Conservation (phyloP, 2,329 filamentous ascomycete species). For the Cytospora piceicola region DNA sequence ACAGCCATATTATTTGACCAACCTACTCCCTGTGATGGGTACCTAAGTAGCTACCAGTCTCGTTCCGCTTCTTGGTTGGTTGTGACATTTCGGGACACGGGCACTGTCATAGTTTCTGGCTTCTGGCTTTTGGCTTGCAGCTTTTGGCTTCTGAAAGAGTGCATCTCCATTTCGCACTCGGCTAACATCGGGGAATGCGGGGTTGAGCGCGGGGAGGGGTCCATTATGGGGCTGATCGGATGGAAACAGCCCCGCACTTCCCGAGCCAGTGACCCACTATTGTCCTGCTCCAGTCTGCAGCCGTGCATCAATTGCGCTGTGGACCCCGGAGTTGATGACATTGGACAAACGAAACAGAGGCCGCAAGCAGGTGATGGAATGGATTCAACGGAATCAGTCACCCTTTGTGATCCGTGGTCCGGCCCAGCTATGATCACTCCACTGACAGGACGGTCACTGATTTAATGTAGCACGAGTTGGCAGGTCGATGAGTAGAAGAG, state of each 20-base stretch:
- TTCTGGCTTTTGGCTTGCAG: background rate
- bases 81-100: constrained; percentile 17
- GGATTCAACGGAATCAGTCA: too few species aligned
- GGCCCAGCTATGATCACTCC: background rate
- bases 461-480: background rate
- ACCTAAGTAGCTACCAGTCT: background rate
- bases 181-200: constrained; percentile 31
- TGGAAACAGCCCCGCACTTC: constrained; percentile 25
- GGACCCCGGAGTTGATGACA: background rate
- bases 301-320: background rate
- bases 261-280: background rate
- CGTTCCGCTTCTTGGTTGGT: constrained; percentile 8
- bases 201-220: constrained; percentile 18
- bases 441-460: background rate
- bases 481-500: too few species aligned
- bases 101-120: constrained; percentile 8
- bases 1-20: constrained; percentile 14
- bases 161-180: constrained; percentile 10
- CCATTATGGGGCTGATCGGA: constrained; percentile 21
- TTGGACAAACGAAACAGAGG: background rate
- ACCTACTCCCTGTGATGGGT: background rate
- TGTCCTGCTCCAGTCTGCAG: background rate
- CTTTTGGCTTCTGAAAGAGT: constrained; percentile 2
- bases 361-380: background rate
- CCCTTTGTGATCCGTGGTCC: too few species aligned